Evolutionary conservation across 2,329 filamentous ascomycete genomes (phyloP).

Genomic region (Claviceps arundinis): DNA sequence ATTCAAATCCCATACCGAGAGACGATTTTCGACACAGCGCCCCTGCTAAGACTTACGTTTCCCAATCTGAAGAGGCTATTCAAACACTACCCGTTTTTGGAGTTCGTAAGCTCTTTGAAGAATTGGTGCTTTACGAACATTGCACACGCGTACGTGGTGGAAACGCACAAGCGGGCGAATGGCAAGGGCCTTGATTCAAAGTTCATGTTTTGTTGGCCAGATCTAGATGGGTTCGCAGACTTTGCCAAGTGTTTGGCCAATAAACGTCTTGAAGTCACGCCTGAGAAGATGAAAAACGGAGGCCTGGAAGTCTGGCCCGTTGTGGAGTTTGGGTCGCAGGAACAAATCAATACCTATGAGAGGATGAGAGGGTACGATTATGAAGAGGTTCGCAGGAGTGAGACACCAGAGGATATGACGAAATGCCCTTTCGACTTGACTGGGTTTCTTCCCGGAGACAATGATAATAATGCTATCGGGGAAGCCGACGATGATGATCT

Average conservation of each 20-base stretch:
- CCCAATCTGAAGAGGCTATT: conserved; percentile 17
- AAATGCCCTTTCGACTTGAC: not conserved
- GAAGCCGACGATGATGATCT: conserved; percentile 17
- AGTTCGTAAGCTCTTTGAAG: conserved; percentile 7
- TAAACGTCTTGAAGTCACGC: conserved; percentile 7
- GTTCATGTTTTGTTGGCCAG: conserved; percentile 20
- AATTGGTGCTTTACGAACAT: conserved; percentile 20
- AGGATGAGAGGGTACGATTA: conserved; percentile 6
- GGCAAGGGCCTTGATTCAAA: conserved; percentile 14
- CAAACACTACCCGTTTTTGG: not conserved
- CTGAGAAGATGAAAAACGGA: not conserved
- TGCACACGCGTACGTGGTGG: conserved; percentile 14
- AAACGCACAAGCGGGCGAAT: conserved; percentile 13
- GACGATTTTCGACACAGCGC: conserved; percentile 1
- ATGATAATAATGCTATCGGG: conserved; percentile 3
- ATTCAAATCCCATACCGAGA: not conserved
- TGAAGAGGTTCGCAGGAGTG: conserved; percentile 3
- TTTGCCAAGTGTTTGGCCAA: conserved; percentile 11
- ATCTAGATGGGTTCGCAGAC: conserved; percentile 16
- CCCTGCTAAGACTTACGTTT: conserved; percentile 7
- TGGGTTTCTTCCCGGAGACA: not conserved
- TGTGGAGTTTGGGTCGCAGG: conserved; percentile 15
- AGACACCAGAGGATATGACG: not conserved
- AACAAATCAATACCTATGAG: conserved; percentile 9
- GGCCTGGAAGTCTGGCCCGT: conserved; percentile 17